phyloP scores from a whole-genome alignment of 495 filamentous ascomycete genomes.

The Penicillium lagena region DNA sequence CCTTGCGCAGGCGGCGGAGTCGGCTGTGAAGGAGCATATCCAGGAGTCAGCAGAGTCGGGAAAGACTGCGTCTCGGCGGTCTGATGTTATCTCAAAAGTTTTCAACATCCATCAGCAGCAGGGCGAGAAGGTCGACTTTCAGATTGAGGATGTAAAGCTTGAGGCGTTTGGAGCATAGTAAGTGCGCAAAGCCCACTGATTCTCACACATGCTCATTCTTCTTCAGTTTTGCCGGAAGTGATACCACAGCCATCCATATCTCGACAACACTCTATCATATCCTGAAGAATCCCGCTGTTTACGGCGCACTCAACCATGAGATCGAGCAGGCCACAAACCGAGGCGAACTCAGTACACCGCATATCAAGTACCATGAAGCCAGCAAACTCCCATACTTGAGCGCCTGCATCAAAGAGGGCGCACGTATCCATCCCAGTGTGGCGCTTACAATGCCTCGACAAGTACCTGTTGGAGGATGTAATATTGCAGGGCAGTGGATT shows the following conservation, averaged over 20 bases:
- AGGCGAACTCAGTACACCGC: constrained; percentile 7
- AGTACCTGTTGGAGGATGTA: constrained; percentile 8
- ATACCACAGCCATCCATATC: constrained; percentile 45
- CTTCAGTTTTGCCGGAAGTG: constrained; percentile 36
- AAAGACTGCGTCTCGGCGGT: background rate
- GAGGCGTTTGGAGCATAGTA: constrained; percentile 13
- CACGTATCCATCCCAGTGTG: constrained; percentile 16
- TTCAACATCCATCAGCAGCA: constrained; percentile 4
- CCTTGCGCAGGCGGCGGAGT: constrained; percentile 10
- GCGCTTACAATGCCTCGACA: constrained; percentile 13
- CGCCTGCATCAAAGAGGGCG: constrained; percentile 31
- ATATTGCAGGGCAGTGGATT: constrained; percentile 11
- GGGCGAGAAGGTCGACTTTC: constrained; percentile 9
- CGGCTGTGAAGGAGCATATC: constrained; percentile 6
- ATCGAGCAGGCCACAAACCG: constrained; percentile 28
- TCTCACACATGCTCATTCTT: background rate
- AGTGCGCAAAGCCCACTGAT: background rate
- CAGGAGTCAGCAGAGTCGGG: background rate
- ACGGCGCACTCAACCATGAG: constrained; percentile 45
- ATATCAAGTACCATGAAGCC: constrained; percentile 15
- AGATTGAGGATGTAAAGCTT: constrained; percentile 14
- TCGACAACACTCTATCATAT: constrained; percentile 44
- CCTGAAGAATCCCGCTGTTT: constrained; percentile 37
- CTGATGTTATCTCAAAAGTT: constrained; percentile 13
- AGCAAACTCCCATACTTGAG: constrained; percentile 32